Conservation (phyloP, 1,139 yeast genomes). For the Yamadazyma aaseri region DNA sequence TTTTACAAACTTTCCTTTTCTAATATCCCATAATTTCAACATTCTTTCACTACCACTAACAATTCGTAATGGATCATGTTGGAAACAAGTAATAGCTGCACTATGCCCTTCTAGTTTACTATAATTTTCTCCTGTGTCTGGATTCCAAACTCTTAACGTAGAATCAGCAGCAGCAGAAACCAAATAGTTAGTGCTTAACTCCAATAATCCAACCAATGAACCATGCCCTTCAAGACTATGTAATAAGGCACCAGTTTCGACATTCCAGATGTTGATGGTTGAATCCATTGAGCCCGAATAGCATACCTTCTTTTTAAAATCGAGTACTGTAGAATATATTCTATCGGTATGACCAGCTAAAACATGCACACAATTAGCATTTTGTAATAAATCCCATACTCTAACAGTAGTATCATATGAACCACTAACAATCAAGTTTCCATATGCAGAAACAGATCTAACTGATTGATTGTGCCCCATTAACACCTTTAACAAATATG, state of each 20-base stretch:
- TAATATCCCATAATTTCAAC: slow-evolving; percentile 80
- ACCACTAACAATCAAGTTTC: slow-evolving; percentile 82
- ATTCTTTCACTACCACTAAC: slow-evolving; percentile 87
- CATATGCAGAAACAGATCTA: slow-evolving; percentile 83
- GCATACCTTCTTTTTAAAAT: slow-evolving; percentile 71
- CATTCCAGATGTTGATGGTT: slow-evolving; percentile 86
- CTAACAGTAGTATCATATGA: slow-evolving; percentile 89
- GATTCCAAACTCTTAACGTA: slow-evolving; percentile 90
- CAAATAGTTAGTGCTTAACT: slow-evolving; percentile 71
- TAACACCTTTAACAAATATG: slow-evolving; percentile 71
- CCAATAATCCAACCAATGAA: slow-evolving; percentile 83
- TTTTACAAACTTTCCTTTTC: slow-evolving; percentile 72
- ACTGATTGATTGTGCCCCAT: slow-evolving; percentile 88
- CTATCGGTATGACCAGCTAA: slow-evolving; percentile 82
- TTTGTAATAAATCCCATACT: slow-evolving; percentile 81
- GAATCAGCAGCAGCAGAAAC: slow-evolving; percentile 97
- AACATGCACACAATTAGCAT: slow-evolving; percentile 70
- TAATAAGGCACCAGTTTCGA: slow-evolving; percentile 67
- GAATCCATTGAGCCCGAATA: slow-evolving; percentile 93
- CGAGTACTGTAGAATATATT: slow-evolving; percentile 85
- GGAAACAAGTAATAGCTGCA: slow-evolving; percentile 91
- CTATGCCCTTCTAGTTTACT: slow-evolving; percentile 80
- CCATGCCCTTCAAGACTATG: slow-evolving; percentile 80
- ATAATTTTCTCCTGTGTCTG: slow-evolving; percentile 65
- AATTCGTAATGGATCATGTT: slow-evolving; percentile 79